Conservation (phyloP, 1,139 yeast genomes). For the Pichia sp. region DNA sequence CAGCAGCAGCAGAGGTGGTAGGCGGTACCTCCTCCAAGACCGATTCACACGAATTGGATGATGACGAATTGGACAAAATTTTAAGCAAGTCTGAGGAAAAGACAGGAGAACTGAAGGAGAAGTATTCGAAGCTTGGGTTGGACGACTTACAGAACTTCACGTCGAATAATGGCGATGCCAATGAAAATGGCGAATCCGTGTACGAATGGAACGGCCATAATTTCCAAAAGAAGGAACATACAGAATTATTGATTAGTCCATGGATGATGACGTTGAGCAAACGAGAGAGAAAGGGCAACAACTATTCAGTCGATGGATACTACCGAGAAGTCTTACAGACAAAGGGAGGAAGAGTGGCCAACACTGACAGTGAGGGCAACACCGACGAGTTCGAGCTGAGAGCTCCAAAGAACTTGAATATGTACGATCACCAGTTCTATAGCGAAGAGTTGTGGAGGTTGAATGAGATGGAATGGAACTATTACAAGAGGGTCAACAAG, state of each 20-base stretch:
- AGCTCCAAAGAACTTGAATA: slow-evolving; percentile 61
- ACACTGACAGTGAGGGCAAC: neutral
- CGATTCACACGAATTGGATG: slow-evolving; percentile 36
- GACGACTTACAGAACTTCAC: slow-evolving; percentile 73
- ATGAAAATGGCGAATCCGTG: too few relatives aligned
- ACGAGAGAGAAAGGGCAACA: slow-evolving; percentile 65
- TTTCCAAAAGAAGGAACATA: slow-evolving; percentile 56
- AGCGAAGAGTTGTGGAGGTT: slow-evolving; percentile 55
- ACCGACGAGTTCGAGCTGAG: slow-evolving; percentile 39
- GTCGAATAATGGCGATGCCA: slow-evolving; percentile 32
- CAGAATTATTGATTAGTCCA: slow-evolving; percentile 30
- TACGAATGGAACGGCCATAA: slow-evolving; percentile 85
- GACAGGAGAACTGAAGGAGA: slow-evolving; percentile 55
- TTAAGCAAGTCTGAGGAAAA: slow-evolving; percentile 56
- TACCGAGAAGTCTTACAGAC: slow-evolving; percentile 71
- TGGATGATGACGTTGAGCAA: slow-evolving; percentile 78
- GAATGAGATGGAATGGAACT: slow-evolving; percentile 59
- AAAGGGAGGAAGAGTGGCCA: slow-evolving; percentile 39
- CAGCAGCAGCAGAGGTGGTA: neutral
- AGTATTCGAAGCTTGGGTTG: slow-evolving; percentile 59
- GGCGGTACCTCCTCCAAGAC: too few relatives aligned
- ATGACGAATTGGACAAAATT: slow-evolving; percentile 58
- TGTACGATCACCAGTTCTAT: slow-evolving; percentile 70
- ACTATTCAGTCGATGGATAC: slow-evolving; percentile 71
- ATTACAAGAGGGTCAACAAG: slow-evolving; percentile 46